A percentile compares a stretch with the other conserved stretches of the same genome.
Conservation (phyloP, 106 monocot genomes). For the Dactylorhiza incarnata region DNA sequence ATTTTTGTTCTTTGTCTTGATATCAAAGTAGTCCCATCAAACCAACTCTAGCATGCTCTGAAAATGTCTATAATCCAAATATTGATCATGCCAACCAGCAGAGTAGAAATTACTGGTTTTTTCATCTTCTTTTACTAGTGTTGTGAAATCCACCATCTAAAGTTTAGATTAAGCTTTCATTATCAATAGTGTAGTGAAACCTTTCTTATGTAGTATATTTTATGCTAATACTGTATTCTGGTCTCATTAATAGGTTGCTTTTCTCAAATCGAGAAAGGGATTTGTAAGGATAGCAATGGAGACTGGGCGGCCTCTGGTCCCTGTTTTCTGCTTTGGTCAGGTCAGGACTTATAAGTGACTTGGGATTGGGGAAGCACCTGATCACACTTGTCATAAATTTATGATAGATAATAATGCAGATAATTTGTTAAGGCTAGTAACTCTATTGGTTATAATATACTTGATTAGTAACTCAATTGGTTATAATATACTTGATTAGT, state of each 20-base stretch:
- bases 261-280: slow-evolving; percentile 81
- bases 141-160: neutral
- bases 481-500: no score
- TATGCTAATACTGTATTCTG: neutral
- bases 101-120: neutral
- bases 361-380: neutral
- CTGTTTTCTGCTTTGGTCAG: slow-evolving; percentile 96
- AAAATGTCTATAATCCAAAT: neutral
- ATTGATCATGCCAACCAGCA: neutral
- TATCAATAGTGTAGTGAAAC: neutral
- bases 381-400: neutral
- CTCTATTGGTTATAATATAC: neutral
- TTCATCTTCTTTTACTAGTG: neutral
- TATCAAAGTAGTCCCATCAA: neutral
- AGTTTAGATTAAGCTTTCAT: neutral
- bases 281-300: slow-evolving; percentile 88
- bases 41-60: neutral
- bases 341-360: slow-evolving; percentile 22
- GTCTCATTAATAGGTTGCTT: slow-evolving; percentile 54
- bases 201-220: neutral
- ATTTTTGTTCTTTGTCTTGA: neutral
- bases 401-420: neutral
- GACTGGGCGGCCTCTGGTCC: slow-evolving; percentile 81
- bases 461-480: no score
- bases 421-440: neutral